phyloP scores from a whole-genome alignment of 768 basidiomycete species.

The Pleurotus ostreatus region DNA sequence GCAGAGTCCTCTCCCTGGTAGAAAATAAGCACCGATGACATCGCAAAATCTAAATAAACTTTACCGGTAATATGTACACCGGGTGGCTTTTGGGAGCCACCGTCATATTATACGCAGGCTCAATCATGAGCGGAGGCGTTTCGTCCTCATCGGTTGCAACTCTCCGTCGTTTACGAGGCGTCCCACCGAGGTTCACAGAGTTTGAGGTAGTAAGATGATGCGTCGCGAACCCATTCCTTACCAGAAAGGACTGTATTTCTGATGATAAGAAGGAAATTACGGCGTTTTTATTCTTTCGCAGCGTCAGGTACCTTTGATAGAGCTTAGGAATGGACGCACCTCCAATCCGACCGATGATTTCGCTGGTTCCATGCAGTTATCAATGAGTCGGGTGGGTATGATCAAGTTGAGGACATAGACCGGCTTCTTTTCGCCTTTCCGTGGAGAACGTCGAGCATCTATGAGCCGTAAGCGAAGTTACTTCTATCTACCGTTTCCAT shows the following conservation, averaged over 20 bases:
- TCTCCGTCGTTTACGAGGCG: constrained; percentile 53
- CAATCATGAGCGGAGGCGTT: neutral
- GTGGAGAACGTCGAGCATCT: constrained; percentile 61
- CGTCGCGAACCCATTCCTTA: constrained; percentile 53
- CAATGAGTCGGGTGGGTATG: constrained; percentile 62
- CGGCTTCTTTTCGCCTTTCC: constrained; percentile 73
- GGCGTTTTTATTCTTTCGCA: constrained; percentile 50
- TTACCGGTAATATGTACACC: constrained; percentile 8
- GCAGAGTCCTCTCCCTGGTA: constrained; percentile 12
- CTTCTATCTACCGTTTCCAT: neutral
- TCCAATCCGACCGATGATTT: constrained; percentile 66
- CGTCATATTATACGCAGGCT: neutral
- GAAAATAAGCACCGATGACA: constrained; percentile 2
- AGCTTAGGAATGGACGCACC: constrained; percentile 33
- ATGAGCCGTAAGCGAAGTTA: constrained; percentile 29
- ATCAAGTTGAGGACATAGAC: constrained; percentile 80
- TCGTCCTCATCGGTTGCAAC: constrained; percentile 12
- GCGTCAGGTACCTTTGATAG: constrained; percentile 7
- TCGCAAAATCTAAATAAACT: neutral
- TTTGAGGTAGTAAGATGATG: constrained; percentile 16
- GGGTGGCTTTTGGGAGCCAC: neutral
- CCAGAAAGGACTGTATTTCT: constrained; percentile 59
- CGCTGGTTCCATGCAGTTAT: constrained; percentile 77
- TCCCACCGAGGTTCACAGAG: constrained; percentile 20
- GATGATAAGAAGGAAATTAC: constrained; percentile 55